Evolutionary conservation across 306 rosid species (phyloP).

Genomic region (peach (Prunus persica)): DNA sequence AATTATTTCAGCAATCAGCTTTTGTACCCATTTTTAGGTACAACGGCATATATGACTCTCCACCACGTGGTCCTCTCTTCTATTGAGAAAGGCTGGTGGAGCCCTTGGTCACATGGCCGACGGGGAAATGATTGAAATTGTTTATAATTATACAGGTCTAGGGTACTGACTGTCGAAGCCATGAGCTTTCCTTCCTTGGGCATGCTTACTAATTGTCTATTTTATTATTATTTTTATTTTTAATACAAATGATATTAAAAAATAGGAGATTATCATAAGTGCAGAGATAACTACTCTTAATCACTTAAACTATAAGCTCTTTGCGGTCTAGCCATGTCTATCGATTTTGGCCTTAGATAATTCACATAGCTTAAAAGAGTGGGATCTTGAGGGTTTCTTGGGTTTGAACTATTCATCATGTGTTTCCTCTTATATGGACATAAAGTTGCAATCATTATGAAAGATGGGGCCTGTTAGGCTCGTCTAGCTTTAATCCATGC

Average conservation of each 20-base stretch:
- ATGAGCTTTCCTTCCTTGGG: neutral
- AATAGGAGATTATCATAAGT: no score
- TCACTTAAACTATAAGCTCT: no score
- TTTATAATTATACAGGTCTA: neutral
- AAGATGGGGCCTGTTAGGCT: slow-evolving; percentile 26
- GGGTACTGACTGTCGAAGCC: neutral
- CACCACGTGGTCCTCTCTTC: slow-evolving; percentile 37
- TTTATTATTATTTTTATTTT: no score
- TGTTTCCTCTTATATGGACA: slow-evolving; percentile 5
- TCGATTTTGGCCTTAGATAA: no score
- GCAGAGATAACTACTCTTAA: accelerated
- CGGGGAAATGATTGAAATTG: slow-evolving; percentile 18
- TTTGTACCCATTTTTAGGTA: slow-evolving; percentile 28
- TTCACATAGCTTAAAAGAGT: no score
- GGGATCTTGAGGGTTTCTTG: no score
- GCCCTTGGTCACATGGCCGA: slow-evolving; percentile 57
- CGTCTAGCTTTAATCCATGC: slow-evolving; percentile 7
- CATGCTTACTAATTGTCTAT: neutral
- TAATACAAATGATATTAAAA: no score
- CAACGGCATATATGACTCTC: slow-evolving; percentile 44
- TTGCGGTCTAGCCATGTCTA: no score
- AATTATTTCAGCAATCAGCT: slow-evolving; percentile 36
- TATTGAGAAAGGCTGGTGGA: slow-evolving; percentile 37
- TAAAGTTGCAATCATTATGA: slow-evolving; percentile 8
- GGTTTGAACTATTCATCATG: neutral